These are phyloP conservation scores for Fusarium foetens DNA, from an alignment of 2,329 filamentous ascomycete species.

Conservation along the genomic window DNA sequence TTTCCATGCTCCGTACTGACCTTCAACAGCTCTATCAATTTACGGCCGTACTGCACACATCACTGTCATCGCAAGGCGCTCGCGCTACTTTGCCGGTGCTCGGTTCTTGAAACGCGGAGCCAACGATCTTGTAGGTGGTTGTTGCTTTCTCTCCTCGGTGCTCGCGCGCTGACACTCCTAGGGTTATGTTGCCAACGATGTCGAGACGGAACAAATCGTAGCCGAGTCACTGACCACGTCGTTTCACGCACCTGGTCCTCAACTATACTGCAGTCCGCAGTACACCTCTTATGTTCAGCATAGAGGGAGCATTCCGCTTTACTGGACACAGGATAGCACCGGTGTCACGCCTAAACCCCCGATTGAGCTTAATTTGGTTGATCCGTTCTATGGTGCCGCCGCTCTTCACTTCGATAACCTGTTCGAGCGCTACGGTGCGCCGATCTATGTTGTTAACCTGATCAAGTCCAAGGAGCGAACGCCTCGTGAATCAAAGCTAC, in stretches of 20 bases:
- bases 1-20: background rate
- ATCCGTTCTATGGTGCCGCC: slow-evolving; percentile 94
- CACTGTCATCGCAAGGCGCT: slow-evolving; percentile 91
- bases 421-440: slow-evolving; percentile 91
- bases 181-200: slow-evolving; percentile 97
- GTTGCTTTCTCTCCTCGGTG: background rate
- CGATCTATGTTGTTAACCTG: slow-evolving; percentile 90
- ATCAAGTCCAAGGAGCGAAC: slow-evolving; percentile 90
- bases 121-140: slow-evolving; percentile 74
- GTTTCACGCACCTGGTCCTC: slow-evolving; percentile 89
- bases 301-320: slow-evolving; percentile 92
- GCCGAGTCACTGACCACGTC: slow-evolving; percentile 94
- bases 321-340: slow-evolving; percentile 97
- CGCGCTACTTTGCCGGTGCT: slow-evolving; percentile 92
- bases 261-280: slow-evolving; percentile 85
- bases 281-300: slow-evolving; percentile 98
- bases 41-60: slow-evolving; percentile 92
- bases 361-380: slow-evolving; percentile 93
- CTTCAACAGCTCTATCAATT: slow-evolving; percentile 71
- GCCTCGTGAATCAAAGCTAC: slow-evolving; percentile 89
- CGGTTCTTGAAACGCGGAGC: slow-evolving; percentile 93
- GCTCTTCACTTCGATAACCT: slow-evolving; percentile 95
- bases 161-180: slow-evolving; percentile 36
- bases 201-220: slow-evolving; percentile 98
- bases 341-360: slow-evolving; percentile 96